Evolutionary conservation across 305 asterid species (phyloP).

Genomic region (Rubia occidens): DNA sequence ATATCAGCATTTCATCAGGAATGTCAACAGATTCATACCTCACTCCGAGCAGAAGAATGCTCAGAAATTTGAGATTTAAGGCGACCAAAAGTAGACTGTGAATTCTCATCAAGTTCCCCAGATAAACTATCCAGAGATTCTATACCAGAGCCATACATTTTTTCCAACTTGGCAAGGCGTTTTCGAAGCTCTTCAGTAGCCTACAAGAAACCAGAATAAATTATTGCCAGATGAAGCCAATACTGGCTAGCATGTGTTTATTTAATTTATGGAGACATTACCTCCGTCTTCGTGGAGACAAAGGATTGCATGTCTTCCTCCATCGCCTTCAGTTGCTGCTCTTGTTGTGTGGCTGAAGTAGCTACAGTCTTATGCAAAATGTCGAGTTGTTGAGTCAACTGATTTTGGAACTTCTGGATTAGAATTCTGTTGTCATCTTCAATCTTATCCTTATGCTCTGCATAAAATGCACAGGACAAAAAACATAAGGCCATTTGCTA

Average conservation of each 20-base stretch:
- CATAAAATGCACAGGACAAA: constrained; percentile 20
- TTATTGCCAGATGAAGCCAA: not conserved
- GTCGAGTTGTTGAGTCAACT: constrained; percentile 79
- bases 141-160: constrained; percentile 75
- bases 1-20: constrained; percentile 14
- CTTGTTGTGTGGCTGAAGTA: constrained; percentile 83
- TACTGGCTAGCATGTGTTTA: constrained; percentile 5
- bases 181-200: constrained; percentile 85
- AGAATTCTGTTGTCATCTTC: constrained; percentile 83
- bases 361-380: constrained; percentile 77
- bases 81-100: constrained; percentile 58
- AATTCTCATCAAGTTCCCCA: constrained; percentile 66
- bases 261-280: constrained; percentile 17
- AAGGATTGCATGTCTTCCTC: constrained; percentile 97
- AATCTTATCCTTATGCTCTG: constrained; percentile 94
- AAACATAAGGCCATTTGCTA: constrained; percentile 17
- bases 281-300: constrained; percentile 83
- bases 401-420: constrained; percentile 67
- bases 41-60: constrained; percentile 70
- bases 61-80: constrained; percentile 78
- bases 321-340: constrained; percentile 76
- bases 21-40: constrained; percentile 44
- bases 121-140: constrained; percentile 68
- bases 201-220: constrained; percentile 30
- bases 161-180: constrained; percentile 55